Evolutionary conservation across 2,329 filamentous ascomycete species (phyloP).

Genomic region (Tolypocladium paradoxum): DNA sequence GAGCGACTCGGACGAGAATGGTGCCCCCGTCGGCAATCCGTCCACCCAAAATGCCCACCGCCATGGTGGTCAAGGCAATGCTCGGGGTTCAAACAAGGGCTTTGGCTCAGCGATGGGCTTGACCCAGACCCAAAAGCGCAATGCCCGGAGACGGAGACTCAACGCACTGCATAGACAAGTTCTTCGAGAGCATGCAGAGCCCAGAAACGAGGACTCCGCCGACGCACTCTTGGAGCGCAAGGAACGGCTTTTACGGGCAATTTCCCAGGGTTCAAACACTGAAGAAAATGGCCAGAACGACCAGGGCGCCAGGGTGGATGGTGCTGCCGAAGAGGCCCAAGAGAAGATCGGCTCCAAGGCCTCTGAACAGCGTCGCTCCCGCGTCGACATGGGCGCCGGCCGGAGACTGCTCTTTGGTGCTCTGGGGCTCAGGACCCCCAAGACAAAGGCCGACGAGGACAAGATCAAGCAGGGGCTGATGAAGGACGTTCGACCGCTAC

Average conservation of each 20-base stretch:
- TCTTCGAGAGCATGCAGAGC: background rate
- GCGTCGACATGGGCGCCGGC: conserved; percentile 44
- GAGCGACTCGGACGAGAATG: background rate
- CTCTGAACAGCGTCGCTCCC: conserved; percentile 1
- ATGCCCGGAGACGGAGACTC: conserved; percentile 34
- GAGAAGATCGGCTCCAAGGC: background rate
- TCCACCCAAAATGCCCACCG: background rate
- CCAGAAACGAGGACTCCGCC: background rate
- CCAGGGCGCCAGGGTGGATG: background rate
- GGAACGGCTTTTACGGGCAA: conserved; percentile 23
- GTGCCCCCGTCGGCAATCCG: background rate
- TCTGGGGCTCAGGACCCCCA: conserved; percentile 58
- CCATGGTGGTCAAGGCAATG: background rate
- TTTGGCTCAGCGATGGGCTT: conserved; percentile 21
- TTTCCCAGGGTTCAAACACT: conserved; percentile 10
- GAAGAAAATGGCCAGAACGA: background rate
- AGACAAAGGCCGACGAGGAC: conserved; percentile 57
- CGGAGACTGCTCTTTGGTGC: conserved; percentile 62
- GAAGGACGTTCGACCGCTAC: conserved; percentile 35
- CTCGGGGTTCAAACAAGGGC: background rate
- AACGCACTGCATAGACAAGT: conserved; percentile 11
- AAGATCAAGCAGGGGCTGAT: conserved; percentile 49
- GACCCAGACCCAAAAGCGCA: conserved; percentile 37
- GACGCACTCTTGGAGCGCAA: conserved; percentile 25
- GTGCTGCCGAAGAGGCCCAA: conserved; percentile 3